phyloP scores from a whole-genome alignment of 2,329 filamentous ascomycete genomes.

The Exophiala bonariae region DNA sequence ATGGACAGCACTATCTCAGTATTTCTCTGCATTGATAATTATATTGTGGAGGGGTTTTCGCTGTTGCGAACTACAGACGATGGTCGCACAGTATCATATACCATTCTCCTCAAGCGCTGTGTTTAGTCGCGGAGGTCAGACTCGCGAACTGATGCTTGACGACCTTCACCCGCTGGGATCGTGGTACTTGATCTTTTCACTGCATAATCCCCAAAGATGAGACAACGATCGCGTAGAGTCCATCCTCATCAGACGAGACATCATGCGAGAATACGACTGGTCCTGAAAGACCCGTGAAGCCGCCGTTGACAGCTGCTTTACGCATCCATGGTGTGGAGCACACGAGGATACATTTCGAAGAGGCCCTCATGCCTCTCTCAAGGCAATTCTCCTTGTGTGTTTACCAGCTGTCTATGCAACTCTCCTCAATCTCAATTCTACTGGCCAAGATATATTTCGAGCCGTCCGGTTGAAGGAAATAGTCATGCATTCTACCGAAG shows the following conservation, averaged over 20 bases:
- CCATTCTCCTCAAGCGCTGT: conserved; percentile 34
- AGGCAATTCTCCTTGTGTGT: too few species aligned
- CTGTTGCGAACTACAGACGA: too few species aligned
- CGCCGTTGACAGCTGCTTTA: conserved; percentile 35
- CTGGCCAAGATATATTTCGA: too few species aligned
- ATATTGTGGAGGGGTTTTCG: too few species aligned
- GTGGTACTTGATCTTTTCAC: background rate
- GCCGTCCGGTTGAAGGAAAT: too few species aligned
- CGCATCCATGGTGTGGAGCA: conserved; percentile 29
- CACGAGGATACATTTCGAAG: too few species aligned
- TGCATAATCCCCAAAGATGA: conserved; percentile 34
- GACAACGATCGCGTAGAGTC: conserved; percentile 38
- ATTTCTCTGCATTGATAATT: too few species aligned
- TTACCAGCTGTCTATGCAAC: too few species aligned
- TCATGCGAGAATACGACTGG: conserved; percentile 50
- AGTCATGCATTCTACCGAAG: too few species aligned
- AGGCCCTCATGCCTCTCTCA: too few species aligned
- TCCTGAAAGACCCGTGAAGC: conserved; percentile 37
- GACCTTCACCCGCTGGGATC: background rate
- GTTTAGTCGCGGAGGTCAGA: background rate
- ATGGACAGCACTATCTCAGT: too few species aligned
- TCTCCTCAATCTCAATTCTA: too few species aligned
- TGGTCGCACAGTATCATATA: conserved; percentile 45
- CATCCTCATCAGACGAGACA: conserved; percentile 35
- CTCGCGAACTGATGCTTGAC: conserved; percentile 4